A percentile compares a stretch with the other conserved stretches of the same genome.
Conservation (phyloP, 108 stramenopile species). For the Stephanodiscus minutulus region DNA sequence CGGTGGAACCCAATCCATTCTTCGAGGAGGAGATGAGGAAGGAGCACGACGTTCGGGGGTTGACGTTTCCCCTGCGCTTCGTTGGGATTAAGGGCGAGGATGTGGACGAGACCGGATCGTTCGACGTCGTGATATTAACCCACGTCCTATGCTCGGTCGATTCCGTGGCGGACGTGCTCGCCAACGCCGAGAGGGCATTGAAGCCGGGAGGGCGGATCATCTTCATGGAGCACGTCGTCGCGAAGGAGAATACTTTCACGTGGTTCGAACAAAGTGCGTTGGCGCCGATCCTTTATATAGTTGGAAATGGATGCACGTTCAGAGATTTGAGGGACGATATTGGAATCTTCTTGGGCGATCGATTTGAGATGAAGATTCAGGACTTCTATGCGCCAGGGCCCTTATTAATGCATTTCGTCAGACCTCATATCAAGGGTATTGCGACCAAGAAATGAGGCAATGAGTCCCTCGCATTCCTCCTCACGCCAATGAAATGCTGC, state of each 20-base stretch:
- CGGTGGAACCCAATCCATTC: slow-evolving; percentile 53
- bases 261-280: slow-evolving; percentile 33
- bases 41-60: slow-evolving; percentile 30
- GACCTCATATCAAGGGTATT: slow-evolving; percentile 43
- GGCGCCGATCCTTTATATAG: slow-evolving; percentile 43
- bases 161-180: slow-evolving; percentile 43
- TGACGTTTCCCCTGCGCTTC: slow-evolving; percentile 43
- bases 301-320: slow-evolving; percentile 62
- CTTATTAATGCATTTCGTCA: slow-evolving; percentile 20
- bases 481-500: neutral
- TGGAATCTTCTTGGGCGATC: slow-evolving; percentile 19
- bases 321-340: slow-evolving; percentile 20
- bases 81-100: slow-evolving; percentile 30
- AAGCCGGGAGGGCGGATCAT: slow-evolving; percentile 66
- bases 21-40: slow-evolving; percentile 44
- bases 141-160: slow-evolving; percentile 60
- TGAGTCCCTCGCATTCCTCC: neutral
- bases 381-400: slow-evolving; percentile 39
- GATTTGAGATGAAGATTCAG: slow-evolving; percentile 11
- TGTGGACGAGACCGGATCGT: neutral
- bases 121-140: slow-evolving; percentile 52
- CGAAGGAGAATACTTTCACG: slow-evolving; percentile 20
- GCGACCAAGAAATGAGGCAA: slow-evolving; percentile 31
- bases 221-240: slow-evolving; percentile 57
- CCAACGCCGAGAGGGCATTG: slow-evolving; percentile 58